Evolutionary conservation across 306 rosid genomes (phyloP).

Genomic region (Abrus pulchellus): DNA sequence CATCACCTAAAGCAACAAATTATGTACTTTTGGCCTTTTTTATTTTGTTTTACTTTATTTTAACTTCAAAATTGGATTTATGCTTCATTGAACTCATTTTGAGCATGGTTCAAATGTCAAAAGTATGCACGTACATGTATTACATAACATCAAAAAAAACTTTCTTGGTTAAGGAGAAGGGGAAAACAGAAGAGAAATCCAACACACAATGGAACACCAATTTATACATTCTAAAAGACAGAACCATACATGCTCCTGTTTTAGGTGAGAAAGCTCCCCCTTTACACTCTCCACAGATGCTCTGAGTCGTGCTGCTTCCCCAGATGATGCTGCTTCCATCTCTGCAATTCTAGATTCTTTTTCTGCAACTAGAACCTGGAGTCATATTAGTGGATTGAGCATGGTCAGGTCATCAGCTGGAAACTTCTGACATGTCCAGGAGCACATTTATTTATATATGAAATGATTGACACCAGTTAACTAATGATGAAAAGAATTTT

Average conservation of each 20-base stretch:
- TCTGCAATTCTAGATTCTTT: constrained; percentile 96
- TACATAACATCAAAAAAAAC: constrained; percentile 31
- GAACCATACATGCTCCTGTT: constrained; percentile 80
- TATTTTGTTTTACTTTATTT: not conserved
- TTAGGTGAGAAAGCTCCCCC: constrained; percentile 87
- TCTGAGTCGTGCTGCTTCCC: constrained; percentile 92
- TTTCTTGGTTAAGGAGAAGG: constrained; percentile 1
- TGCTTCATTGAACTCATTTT: constrained; percentile 18
- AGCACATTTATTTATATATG: constrained; percentile 29
- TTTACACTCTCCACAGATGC: constrained; percentile 86
- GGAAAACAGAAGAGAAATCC: constrained; percentile 29
- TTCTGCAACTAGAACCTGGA: constrained; percentile 88
- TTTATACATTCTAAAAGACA: constrained; percentile 39
- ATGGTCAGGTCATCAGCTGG: constrained; percentile 39
- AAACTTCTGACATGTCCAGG: constrained; percentile 41
- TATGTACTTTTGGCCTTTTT: constrained; percentile 8
- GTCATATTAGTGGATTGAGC: constrained; percentile 44
- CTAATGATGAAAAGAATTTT: not conserved
- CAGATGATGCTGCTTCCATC: constrained; percentile 97
- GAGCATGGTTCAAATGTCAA: constrained; percentile 3
- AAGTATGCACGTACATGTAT: constrained; percentile 22
- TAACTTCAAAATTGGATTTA: constrained; percentile 33
- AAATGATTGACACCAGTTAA: constrained; percentile 13
- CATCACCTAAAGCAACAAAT: not conserved
- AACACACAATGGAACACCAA: constrained; percentile 31